A percentile compares a stretch with the other conserved stretches of the same genome.
Evolutionary conservation across 140 eudicot species (phyloP).

Genomic region (Eryngium alpinum): DNA sequence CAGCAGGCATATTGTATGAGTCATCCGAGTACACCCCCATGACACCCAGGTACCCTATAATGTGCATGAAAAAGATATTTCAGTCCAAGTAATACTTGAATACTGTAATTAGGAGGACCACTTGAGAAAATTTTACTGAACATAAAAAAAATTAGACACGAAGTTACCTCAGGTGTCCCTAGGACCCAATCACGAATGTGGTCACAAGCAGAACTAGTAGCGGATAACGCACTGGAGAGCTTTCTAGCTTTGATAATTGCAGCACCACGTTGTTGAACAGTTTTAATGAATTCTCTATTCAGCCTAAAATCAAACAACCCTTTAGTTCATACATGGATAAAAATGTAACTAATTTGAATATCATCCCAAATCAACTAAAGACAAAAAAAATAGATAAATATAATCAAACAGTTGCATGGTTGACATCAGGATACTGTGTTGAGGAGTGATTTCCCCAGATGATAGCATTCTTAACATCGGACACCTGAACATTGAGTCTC

Average conservation of each 20-base stretch:
- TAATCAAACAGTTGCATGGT: conserved; percentile 58
- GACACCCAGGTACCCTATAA: conserved; percentile 90
- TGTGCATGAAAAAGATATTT: not conserved
- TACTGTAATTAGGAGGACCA: conserved; percentile 5
- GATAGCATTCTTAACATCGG: conserved; percentile 79
- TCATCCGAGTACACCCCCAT: conserved; percentile 99
- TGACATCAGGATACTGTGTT: conserved; percentile 91
- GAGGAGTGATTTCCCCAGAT: conserved; percentile 98
- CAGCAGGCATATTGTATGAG: conserved; percentile 85
- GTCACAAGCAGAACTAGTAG: conserved; percentile 96
- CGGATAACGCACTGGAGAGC: conserved; percentile 89
- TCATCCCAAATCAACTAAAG: not conserved
- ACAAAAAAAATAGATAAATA: not conserved
- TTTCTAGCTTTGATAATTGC: conserved; percentile 92
- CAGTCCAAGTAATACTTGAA: not conserved
- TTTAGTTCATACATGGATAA: not conserved
- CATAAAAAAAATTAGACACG: not conserved
- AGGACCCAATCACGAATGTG: conserved; percentile 94
- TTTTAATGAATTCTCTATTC: conserved; percentile 67
- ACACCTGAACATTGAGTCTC: conserved; percentile 68
- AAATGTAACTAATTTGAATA: not conserved
- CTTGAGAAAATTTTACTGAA: not conserved
- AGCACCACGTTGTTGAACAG: conserved; percentile 96
- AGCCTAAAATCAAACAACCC: conserved; percentile 33
- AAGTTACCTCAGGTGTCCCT: conserved; percentile 86